Conservation (phyloP, 164 flowering plant species). For the Macadamia integrifolia region DNA sequence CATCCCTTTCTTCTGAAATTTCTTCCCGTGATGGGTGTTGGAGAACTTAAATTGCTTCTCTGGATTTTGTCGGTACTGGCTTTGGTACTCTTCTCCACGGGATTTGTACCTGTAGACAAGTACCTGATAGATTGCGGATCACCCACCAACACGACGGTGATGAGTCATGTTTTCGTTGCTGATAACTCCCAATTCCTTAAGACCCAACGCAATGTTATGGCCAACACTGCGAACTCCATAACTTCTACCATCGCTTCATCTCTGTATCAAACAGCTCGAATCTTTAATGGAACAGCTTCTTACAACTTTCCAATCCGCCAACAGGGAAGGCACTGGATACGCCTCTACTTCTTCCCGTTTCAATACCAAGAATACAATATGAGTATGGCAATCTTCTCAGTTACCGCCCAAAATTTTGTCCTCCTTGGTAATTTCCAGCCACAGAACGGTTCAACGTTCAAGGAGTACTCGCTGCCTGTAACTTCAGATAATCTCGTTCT, state of each 20-base stretch:
- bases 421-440: slow-evolving; percentile 44
- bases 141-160: slow-evolving; percentile 30
- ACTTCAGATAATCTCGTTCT: slow-evolving; percentile 36
- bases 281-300: slow-evolving; percentile 37
- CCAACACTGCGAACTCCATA: slow-evolving; percentile 25
- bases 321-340: slow-evolving; percentile 64
- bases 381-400: slow-evolving; percentile 46
- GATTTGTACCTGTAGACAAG: slow-evolving; percentile 47
- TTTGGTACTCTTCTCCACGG: slow-evolving; percentile 20
- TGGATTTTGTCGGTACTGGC: slow-evolving; percentile 29
- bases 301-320: slow-evolving; percentile 42
- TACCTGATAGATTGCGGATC: slow-evolving; percentile 73
- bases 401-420: slow-evolving; percentile 33
- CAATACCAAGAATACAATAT: slow-evolving; percentile 28
- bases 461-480: slow-evolving; percentile 53
- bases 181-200: slow-evolving; percentile 43
- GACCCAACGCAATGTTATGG: slow-evolving; percentile 36
- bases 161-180: slow-evolving; percentile 38
- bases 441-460: slow-evolving; percentile 17
- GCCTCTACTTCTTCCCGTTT: slow-evolving; percentile 69
- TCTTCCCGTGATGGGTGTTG: slow-evolving; percentile 29
- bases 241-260: slow-evolving; percentile 20
- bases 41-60: slow-evolving; percentile 17
- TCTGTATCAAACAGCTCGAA: slow-evolving; percentile 55
- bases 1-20: background rate